These are phyloP conservation scores for Poronia punctata DNA, from an alignment of 495 filamentous ascomycete genomes.

Conservation along the genomic window DNA sequence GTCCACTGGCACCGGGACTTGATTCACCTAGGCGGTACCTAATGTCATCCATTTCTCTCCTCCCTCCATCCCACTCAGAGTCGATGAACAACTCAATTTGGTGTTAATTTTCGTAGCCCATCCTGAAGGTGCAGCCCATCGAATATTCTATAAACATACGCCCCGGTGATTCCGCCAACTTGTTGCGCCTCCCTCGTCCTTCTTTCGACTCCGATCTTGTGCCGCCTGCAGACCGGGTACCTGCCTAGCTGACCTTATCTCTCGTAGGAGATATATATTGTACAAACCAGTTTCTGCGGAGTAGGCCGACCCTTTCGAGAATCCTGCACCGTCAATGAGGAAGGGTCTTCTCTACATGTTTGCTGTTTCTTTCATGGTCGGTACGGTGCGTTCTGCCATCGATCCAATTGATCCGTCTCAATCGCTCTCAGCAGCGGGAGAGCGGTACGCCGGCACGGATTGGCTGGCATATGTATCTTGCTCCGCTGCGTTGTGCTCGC, in stretches of 20 bases:
- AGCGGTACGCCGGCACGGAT: slow-evolving; percentile 1
- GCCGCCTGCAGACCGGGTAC: too few species aligned
- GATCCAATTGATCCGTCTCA: slow-evolving; percentile 6
- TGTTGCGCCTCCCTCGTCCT: slow-evolving; percentile 1
- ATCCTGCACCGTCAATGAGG: too few species aligned
- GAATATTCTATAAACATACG: background rate
- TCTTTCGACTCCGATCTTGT: background rate
- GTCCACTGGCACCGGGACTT: too few species aligned
- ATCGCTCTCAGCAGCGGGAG: slow-evolving; percentile 4
- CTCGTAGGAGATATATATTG: too few species aligned
- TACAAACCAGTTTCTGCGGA: too few species aligned
- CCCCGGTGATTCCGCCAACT: background rate
- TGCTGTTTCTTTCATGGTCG: too few species aligned
- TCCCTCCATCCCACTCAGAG: background rate
- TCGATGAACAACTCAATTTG: background rate
- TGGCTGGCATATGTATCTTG: slow-evolving; percentile 3
- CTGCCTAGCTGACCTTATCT: too few species aligned
- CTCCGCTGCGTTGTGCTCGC: slow-evolving; percentile 2
- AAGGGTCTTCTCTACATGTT: too few species aligned
- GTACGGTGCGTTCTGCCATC: background rate
- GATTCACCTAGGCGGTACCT: too few species aligned
- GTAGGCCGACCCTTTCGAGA: too few species aligned
- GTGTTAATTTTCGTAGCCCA: too few species aligned
- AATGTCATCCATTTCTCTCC: background rate
- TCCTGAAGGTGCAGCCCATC: slow-evolving; percentile 6